Evolutionary conservation across 176 grass and related monocot species (phyloP).

Genomic region (barley (Hordeum vulgare)): MorexV3_pseudomolecules_assembly NC_058518.1:132649429-132649928

Average conservation of each 20-base stretch:
- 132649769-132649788: too few relatives aligned
- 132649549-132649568: constrained; percentile 17
- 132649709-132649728: too few relatives aligned
- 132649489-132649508: constrained; percentile 59
- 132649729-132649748: too few relatives aligned
- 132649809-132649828: too few relatives aligned
- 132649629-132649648: constrained; percentile 43
- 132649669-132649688: neutral
- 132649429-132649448: constrained; percentile 54
- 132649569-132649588: constrained; percentile 19
- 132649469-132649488: constrained; percentile 56
- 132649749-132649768: too few relatives aligned
- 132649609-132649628: constrained; percentile 83
- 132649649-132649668: neutral
- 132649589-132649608: constrained; percentile 55
- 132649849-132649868: constrained; percentile 73
- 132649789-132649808: too few relatives aligned
- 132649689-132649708: too few relatives aligned
- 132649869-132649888: constrained; percentile 57
- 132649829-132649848: constrained; percentile 28
- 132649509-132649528: constrained; percentile 39
- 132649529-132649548: neutral
- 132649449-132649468: constrained; percentile 67
- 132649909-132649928: constrained; percentile 75
- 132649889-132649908: constrained; percentile 76